These are phyloP conservation scores for Alternaria panax DNA, from an alignment of 2,329 filamentous ascomycete genomes.

Conservation along the genomic window DNA sequence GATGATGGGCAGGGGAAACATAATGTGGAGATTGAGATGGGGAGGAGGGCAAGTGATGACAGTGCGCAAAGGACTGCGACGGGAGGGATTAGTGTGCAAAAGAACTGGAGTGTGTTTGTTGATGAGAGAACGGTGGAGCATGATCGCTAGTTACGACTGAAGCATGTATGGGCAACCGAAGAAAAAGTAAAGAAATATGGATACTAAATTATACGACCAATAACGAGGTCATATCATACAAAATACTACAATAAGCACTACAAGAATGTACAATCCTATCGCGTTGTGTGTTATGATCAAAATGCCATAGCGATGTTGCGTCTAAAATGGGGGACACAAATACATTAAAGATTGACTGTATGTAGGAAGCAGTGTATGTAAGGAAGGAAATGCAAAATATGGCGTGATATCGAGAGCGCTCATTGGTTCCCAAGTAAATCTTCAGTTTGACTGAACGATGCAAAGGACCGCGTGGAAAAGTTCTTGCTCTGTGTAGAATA, in stretches of 20 bases:
- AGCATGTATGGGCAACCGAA: not conserved
- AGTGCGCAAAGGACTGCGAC: constrained; percentile 5
- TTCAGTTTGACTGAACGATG: constrained; percentile 20
- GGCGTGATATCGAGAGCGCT: not conserved
- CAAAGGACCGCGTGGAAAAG: constrained; percentile 10
- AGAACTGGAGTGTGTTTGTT: constrained; percentile 16
- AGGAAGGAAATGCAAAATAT: not conserved
- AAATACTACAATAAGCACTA: not conserved
- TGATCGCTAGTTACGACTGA: not conserved
- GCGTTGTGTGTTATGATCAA: not conserved
- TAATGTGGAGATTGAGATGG: constrained; percentile 16
- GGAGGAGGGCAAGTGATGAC: constrained; percentile 13
- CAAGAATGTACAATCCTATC: not conserved
- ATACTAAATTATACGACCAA: not conserved
- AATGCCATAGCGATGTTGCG: not conserved
- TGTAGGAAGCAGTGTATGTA: too few species aligned
- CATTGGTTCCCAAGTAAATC: constrained; percentile 1
- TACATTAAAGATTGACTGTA: not conserved
- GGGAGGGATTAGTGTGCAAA: constrained; percentile 12
- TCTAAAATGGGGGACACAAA: not conserved
- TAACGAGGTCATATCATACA: not conserved
- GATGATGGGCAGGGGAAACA: constrained; percentile 16
- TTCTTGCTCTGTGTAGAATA: constrained; percentile 15
- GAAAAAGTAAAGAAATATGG: not conserved
- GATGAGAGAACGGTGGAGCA: constrained; percentile 8